Conservation (phyloP, 768 basidiomycete genomes). For the Krasilnikovozyma curviuscula region DNA sequence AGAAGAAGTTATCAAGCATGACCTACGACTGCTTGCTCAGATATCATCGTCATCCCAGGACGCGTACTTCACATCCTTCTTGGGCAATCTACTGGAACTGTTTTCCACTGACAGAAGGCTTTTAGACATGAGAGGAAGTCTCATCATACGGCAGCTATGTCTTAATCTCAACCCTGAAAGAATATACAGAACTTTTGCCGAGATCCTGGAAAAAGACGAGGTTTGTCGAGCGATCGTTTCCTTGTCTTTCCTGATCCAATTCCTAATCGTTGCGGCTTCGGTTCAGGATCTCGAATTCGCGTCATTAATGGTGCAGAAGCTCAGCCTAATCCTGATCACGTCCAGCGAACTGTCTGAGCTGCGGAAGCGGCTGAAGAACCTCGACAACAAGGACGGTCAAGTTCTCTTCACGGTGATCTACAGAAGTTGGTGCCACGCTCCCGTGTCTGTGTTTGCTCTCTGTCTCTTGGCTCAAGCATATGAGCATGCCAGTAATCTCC, state of each 20-base stretch:
- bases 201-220: constrained; percentile 95
- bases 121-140: constrained; percentile 74
- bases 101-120: constrained; percentile 86
- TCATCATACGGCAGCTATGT: constrained; percentile 89
- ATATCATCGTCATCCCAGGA: constrained; percentile 81
- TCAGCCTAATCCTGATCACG: constrained; percentile 90
- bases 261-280: neutral
- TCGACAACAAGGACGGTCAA: constrained; percentile 95
- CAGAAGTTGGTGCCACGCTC: constrained; percentile 96
- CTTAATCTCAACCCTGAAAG: constrained; percentile 82
- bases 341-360: constrained; percentile 92
- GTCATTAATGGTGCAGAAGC: constrained; percentile 88
- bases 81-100: constrained; percentile 80
- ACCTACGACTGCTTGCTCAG: constrained; percentile 84
- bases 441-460: constrained; percentile 86
- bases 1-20: constrained; percentile 94
- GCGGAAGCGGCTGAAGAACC: constrained; percentile 70
- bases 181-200: constrained; percentile 88
- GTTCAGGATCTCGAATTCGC: constrained; percentile 87
- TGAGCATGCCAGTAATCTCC: constrained; percentile 88
- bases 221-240: constrained; percentile 30
- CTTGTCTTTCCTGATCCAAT: neutral
- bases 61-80: constrained; percentile 82
- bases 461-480: constrained; percentile 95
- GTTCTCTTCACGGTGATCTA: constrained; percentile 84